Conservation (phyloP, 176 grass and related monocot species). For the sorghum (Sorghum bicolor) region Sorghum_bicolor_NCBIv3 NC_012879.2:3841001-3841500, state of each 20-base stretch:
- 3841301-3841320: no score
- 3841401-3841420: not conserved
- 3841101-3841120: not conserved
- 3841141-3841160: not conserved
- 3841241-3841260: not conserved
- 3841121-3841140: not conserved
- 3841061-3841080: no score
- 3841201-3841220: not conserved
- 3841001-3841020: not conserved
- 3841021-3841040: no score
- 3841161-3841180: not conserved
- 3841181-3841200: not conserved
- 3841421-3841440: not conserved
- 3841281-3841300: no score
- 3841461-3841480: not conserved
- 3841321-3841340: no score
- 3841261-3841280: not conserved
- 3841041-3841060: no score
- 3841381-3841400: not conserved
- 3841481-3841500: not conserved
- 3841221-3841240: not conserved
- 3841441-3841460: not conserved
- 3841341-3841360: no score
- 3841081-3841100: no score
- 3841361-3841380: not conserved